These are phyloP conservation scores for Gracilariopsis chorda DNA, from an alignment of 23 red algal genomes.

Conservation along the genomic window DNA sequence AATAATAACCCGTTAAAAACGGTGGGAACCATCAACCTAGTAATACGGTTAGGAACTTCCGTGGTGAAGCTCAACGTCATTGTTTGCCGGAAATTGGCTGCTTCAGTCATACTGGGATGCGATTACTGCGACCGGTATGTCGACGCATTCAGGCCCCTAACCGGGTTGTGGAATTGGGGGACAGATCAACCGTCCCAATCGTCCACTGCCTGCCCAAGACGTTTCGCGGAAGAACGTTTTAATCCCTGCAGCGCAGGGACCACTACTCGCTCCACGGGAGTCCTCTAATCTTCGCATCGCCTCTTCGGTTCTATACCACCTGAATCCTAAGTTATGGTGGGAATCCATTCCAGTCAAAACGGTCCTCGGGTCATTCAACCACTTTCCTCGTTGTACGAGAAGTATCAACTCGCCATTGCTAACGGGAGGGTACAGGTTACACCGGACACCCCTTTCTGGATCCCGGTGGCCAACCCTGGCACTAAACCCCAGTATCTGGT, in stretches of 20 bases:
- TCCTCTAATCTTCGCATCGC: too few relatives aligned
- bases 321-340: too few relatives aligned
- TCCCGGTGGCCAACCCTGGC: neutral
- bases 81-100: neutral
- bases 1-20: slow-evolving; percentile 13
- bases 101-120: neutral
- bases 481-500: neutral
- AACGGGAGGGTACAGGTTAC: neutral
- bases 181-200: neutral
- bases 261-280: too few relatives aligned
- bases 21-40: neutral
- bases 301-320: too few relatives aligned
- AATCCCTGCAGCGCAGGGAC: neutral
- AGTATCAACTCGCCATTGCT: neutral
- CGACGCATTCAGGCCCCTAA: too few relatives aligned
- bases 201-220: neutral
- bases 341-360: too few relatives aligned
- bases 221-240: neutral
- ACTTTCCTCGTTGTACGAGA: neutral
- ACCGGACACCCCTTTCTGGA: neutral
- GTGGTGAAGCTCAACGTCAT: slow-evolving; percentile 2
- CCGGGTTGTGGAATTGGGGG: neutral
- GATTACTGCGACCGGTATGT: too few relatives aligned
- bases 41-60: neutral
- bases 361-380: neutral